Conservation (phyloP, 306 rosid genomes). For the Casuarina cunninghamiana region DNA sequence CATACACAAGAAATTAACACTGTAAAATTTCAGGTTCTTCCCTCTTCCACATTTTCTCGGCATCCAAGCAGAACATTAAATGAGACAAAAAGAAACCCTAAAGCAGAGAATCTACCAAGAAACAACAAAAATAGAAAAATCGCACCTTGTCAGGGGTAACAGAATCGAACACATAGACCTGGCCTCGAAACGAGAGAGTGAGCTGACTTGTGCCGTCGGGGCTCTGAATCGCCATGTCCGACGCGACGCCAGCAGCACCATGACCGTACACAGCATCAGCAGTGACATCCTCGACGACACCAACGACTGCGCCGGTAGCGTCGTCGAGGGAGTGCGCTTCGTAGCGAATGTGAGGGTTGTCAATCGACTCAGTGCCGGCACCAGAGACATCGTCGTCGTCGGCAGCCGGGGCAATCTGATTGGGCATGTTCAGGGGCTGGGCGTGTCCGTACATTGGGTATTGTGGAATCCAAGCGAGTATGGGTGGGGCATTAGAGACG, state of each 20-base stretch:
- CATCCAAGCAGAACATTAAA: background rate
- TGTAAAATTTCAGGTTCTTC: background rate
- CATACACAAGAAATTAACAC: background rate
- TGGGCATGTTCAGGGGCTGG: conserved; percentile 48
- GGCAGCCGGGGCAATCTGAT: conserved; percentile 50
- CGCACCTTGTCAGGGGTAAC: conserved; percentile 84
- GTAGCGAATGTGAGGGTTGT: conserved; percentile 57
- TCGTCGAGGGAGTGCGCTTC: conserved; percentile 62
- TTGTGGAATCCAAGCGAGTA: conserved; percentile 33
- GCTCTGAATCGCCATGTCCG: conserved; percentile 51
- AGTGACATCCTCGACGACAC: conserved; percentile 49
- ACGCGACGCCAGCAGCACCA: conserved; percentile 29
- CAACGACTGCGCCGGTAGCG: conserved; percentile 36
- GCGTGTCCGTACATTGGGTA: conserved; percentile 66
- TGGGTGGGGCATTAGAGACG: conserved; percentile 44
- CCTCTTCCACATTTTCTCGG: background rate
- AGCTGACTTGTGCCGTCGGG: conserved; percentile 73
- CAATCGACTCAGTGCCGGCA: conserved; percentile 39
- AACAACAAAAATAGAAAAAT: background rate
- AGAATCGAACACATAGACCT: conserved; percentile 83
- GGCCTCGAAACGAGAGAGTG: conserved; percentile 91
- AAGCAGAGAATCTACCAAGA: conserved; percentile 10
- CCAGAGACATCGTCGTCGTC: conserved; percentile 46
- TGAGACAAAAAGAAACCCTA: background rate
- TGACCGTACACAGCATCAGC: conserved; percentile 47